phyloP scores from a whole-genome alignment of 2,329 filamentous ascomycete species.

The Ophiostoma sp. region DNA sequence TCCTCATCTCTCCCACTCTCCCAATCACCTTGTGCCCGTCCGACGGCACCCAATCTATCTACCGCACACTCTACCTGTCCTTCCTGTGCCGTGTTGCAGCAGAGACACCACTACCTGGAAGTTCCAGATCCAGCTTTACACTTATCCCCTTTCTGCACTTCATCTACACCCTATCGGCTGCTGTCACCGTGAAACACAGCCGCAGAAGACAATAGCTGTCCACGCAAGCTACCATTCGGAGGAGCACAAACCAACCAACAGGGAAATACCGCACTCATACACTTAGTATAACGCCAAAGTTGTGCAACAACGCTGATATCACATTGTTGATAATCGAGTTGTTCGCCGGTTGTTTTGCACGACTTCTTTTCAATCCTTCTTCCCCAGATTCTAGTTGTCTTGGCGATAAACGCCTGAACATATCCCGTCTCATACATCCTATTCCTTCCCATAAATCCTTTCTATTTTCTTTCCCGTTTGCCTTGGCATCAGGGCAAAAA shows the following conservation, averaged over 20 bases:
- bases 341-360: background rate
- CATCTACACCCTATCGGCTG: background rate
- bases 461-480: background rate
- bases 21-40: background rate
- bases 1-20: background rate
- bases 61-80: background rate
- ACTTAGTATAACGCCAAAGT: background rate
- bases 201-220: background rate
- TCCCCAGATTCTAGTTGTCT: background rate
- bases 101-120: background rate
- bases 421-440: background rate
- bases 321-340: background rate
- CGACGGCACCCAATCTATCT: background rate
- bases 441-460: background rate
- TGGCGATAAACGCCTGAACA: background rate
- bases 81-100: background rate
- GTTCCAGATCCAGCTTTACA: background rate
- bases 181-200: constrained; percentile 11
- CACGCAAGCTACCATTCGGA: background rate
- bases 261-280: background rate
- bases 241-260: background rate
- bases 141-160: background rate
- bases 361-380: background rate
- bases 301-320: background rate
- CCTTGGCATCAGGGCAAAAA: background rate